phyloP scores from a whole-genome alignment of 1,139 yeast genomes.

The Sugiyamaella neomexicana region DNA sequence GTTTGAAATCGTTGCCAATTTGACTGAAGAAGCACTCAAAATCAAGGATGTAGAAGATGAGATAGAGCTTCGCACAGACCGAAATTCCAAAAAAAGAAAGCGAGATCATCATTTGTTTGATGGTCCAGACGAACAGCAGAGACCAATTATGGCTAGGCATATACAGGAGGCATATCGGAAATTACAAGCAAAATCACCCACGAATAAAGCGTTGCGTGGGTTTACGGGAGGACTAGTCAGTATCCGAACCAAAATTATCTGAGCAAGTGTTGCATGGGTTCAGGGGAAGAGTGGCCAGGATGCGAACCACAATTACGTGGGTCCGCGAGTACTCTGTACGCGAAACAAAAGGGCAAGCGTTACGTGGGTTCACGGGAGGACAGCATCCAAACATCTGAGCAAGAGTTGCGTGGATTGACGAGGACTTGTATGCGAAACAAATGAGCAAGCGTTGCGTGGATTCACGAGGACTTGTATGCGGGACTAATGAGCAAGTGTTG shows the following conservation, averaged over 20 bases:
- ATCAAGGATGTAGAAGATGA: constrained; percentile 71
- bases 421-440: no score
- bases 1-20: constrained; percentile 91
- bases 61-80: constrained; percentile 40
- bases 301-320: no score
- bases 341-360: no score
- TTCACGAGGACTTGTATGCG: no score
- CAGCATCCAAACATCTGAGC: no score
- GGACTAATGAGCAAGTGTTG: no score
- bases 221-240: constrained; percentile 68
- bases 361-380: no score
- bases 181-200: constrained; percentile 62
- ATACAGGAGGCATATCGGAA: constrained; percentile 91
- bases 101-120: constrained; percentile 71
- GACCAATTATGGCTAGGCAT: constrained; percentile 80
- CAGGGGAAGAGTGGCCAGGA: no score
- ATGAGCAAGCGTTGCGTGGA: no score
- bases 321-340: no score
- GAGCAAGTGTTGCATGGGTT: no score
- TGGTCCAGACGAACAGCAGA: constrained; percentile 84
- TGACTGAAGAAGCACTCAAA: constrained; percentile 87
- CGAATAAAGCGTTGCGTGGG: constrained; percentile 60
- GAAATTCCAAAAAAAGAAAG: constrained; percentile 38
- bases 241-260: constrained; percentile 39
- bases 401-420: no score